Base-by-base conservation (phyloP, 1,139 yeast species). In the Diutina neorugosa region DNA sequence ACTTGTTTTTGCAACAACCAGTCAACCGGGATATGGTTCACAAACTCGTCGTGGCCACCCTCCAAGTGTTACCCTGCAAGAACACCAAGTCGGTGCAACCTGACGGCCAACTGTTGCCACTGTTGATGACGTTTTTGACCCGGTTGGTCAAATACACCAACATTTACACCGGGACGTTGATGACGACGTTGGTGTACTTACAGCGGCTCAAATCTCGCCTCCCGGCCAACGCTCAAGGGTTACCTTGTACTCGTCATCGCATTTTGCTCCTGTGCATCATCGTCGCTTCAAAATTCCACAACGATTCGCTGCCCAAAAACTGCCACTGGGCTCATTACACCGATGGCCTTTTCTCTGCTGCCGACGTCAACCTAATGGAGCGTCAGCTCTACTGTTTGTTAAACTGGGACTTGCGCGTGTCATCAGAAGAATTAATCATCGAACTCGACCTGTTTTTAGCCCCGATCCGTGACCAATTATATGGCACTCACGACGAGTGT, bases 331-430 rank as follows among this genome's bases (percentile, higher is more conserved):
- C 88, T 44, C 77, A 75, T 58, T 82, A 84, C 66, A 83, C 91
- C 19, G 90, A 85, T 60, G 89, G 87, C 1, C 71, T 85, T 49
- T 85, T 86, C 67, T 70, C 74, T 52, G 69, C 76, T 54, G 81
- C 81, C 58, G 94, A 86, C 64, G 81, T 86, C 59, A 85, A 85
- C 65, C 71, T 85, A 56, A 86, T 86, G 90, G 94, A 86, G 68
- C 79, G 89, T 65, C 93, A 86, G 66, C 70, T 86, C 57, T 70
- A 84, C 55, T 81, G 75, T 62, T 71, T 85, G 54, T 70, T 86
- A 62, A 77, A 84, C 66, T 86, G 91, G 90, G 85, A 86, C 63
- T 69, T 84, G 55, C 69, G 75, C 53, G 80, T 85, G 34, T 66
- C 73, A 51, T 78, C 76, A 59, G 72, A 70, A 19, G 89, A 84